Base-by-base conservation (phyloP, 192 early-diverging fungal species). In the Podila epigama region DNA sequence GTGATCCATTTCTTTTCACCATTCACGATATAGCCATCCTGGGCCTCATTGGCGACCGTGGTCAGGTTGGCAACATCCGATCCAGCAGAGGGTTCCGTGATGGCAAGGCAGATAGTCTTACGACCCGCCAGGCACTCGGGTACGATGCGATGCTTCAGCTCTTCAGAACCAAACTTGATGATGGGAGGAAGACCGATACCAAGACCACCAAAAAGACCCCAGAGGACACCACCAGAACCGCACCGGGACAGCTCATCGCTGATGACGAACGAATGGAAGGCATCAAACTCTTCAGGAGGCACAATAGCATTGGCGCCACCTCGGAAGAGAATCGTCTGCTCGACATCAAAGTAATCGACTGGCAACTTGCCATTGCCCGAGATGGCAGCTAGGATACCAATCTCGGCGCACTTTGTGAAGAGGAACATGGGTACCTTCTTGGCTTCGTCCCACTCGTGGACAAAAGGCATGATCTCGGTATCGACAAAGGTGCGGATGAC, bases 1-100 rank as follows among this genome's bases (percentile, higher is more conserved):
- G 92, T 92, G 52, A 91, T 85, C 91, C 91, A 95, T 70, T 91
- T 93, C 87, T 94, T 94, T 69, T 94, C 93, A n/a, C 93, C 93
- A 69, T 94, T 94, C 53, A 92, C 86, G 33, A 94, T 87, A 67
- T 88, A 94, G 2, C 92, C 93, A 63, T 89, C 88, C 31, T 89
- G 80, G 36, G 86, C 63, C 71, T 86, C 79, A 48, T 87, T 89
- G 5, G 92, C 93, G 56, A 88, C 87, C 18, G 88, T 89, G 16
- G 68, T 69, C 27, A 95, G 75, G 70, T 87, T 89, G 55, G 93
- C 93, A 7, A 95, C 93, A 82, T 95, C 93, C 1, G 85, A 88
- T 35, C 86, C 86, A 42, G 85, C 86, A 54, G 77, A 61, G 29
- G 92, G 94, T 69, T 95, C 93, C 9, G 93, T 94, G 65, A 95